Percentiles rank a stretch among this genome's conserved stretches.
These are phyloP conservation scores for Fusarium paranaense DNA, from an alignment of 2,329 filamentous ascomycete genomes.

Conservation along the genomic window DNA sequence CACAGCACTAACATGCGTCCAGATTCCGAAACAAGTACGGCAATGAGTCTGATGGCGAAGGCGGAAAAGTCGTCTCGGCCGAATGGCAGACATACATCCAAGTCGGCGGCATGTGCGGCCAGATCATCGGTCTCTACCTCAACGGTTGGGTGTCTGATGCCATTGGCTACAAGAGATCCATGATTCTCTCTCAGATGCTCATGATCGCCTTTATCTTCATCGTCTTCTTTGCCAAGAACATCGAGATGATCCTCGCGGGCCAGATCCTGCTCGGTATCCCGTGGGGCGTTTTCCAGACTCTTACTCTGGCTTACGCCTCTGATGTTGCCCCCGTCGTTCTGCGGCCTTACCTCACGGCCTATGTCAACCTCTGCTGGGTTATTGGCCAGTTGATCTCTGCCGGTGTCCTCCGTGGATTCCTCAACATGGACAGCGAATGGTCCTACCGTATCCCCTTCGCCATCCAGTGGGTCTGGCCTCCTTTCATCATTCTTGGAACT, in stretches of 20 bases:
- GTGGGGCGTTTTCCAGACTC: conserved; percentile 64
- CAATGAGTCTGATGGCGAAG: conserved; percentile 30
- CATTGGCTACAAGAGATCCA: conserved; percentile 69
- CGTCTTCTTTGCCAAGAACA: conserved; percentile 69
- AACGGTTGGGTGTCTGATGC: conserved; percentile 72
- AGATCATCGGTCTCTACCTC: conserved; percentile 71
- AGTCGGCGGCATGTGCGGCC: conserved; percentile 62
- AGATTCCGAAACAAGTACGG: conserved; percentile 64
- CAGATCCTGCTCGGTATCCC: conserved; percentile 69
- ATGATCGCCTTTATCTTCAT: conserved; percentile 67
- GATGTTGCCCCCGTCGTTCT: conserved; percentile 73
- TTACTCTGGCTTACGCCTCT: conserved; percentile 71
- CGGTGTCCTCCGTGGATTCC: conserved; percentile 56
- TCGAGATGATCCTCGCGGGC: conserved; percentile 64
- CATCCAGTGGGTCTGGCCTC: conserved; percentile 61
- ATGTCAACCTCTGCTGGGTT: conserved; percentile 63
- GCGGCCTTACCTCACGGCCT: conserved; percentile 61
- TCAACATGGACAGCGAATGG: conserved; percentile 55
- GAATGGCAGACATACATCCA: conserved; percentile 50
- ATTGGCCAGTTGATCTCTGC: conserved; percentile 60
- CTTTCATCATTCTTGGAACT: conserved; percentile 56
- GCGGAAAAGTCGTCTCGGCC: conserved; percentile 36
- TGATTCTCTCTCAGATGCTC: conserved; percentile 63
- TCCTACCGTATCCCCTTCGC: conserved; percentile 61
- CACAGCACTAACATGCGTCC: neutral